These are phyloP conservation scores for Talaromyces sp. DNA, from an alignment of 2,329 filamentous ascomycete genomes.

Conservation along the genomic window DNA sequence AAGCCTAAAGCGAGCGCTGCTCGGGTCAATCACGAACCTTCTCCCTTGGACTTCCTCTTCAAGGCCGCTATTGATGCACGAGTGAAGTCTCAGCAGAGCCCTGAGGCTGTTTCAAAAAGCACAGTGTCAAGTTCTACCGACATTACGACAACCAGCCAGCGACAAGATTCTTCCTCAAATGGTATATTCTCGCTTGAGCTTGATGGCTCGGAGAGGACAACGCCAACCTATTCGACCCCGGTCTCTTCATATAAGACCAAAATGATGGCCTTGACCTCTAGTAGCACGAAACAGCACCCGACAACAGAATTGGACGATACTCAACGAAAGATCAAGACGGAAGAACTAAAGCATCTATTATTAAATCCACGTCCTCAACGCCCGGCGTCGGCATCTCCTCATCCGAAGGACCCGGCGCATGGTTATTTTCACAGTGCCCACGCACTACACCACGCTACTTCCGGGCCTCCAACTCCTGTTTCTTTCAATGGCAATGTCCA, in stretches of 20 bases:
- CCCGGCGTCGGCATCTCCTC: conserved; percentile 29
- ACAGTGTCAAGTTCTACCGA: conserved; percentile 49
- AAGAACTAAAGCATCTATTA: conserved; percentile 43
- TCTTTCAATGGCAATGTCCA: conserved; percentile 12
- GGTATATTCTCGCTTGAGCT: conserved; percentile 66
- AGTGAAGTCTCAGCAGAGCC: conserved; percentile 51
- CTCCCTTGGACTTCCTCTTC: conserved; percentile 86
- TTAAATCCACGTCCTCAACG: conserved; percentile 39
- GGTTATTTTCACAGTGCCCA: neutral
- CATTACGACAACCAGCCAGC: conserved; percentile 32
- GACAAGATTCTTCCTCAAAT: conserved; percentile 45
- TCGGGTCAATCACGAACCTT: conserved; percentile 52
- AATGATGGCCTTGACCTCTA: conserved; percentile 40
- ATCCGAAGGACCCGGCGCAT: conserved; percentile 12
- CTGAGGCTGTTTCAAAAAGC: conserved; percentile 36
- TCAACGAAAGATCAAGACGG: conserved; percentile 40
- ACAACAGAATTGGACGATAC: conserved; percentile 31
- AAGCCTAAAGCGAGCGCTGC: conserved; percentile 40
- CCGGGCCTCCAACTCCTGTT: conserved; percentile 28
- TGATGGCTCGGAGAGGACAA: conserved; percentile 52
- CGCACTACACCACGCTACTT: conserved; percentile 29
- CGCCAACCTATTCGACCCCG: conserved; percentile 60
- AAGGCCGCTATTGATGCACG: conserved; percentile 67
- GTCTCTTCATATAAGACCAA: conserved; percentile 52
- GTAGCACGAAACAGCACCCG: conserved; percentile 29